phyloP scores from a whole-genome alignment of 495 filamentous ascomycete genomes.

The Hypomontagnella submonticulosa region DNA sequence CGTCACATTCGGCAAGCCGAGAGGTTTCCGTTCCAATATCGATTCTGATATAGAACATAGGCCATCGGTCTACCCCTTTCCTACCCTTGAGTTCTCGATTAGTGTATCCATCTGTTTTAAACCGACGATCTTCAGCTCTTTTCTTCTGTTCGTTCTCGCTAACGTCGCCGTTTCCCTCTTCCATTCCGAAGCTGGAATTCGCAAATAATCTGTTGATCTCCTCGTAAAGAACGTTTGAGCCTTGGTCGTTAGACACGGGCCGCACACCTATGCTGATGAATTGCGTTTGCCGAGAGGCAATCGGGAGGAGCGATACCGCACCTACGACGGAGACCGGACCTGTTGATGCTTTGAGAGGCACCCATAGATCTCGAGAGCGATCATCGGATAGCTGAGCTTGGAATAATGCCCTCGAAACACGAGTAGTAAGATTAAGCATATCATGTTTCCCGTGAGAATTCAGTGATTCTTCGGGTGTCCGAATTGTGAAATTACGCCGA shows the following conservation, averaged over 20 bases:
- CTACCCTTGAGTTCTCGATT: conserved; percentile 66
- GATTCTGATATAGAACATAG: conserved; percentile 91
- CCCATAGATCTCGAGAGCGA: conserved; percentile 66
- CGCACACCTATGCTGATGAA: conserved; percentile 81
- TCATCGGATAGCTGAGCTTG: conserved; percentile 72
- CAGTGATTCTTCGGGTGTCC: conserved; percentile 25
- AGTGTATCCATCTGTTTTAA: conserved; percentile 63
- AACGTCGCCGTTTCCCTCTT: conserved; percentile 58
- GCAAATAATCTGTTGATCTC: conserved; percentile 83
- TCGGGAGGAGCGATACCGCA: conserved; percentile 75
- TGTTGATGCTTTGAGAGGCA: conserved; percentile 72
- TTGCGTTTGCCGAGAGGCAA: conserved; percentile 76
- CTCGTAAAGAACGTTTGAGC: conserved; percentile 76
- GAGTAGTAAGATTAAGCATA: conserved; percentile 41
- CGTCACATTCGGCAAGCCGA: conserved; percentile 31
- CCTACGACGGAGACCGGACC: conserved; percentile 69
- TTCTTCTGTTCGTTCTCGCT: conserved; percentile 50
- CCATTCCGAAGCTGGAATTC: conserved; percentile 78
- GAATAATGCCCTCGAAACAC: conserved; percentile 66
- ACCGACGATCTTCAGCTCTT: conserved; percentile 53
- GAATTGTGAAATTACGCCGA: conserved; percentile 34
- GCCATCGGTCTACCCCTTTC: conserved; percentile 83
- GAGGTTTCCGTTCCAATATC: conserved; percentile 46
- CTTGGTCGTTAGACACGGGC: conserved; percentile 63
- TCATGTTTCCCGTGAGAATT: conserved; percentile 16